Evolutionary conservation across 768 basidiomycete genomes (phyloP).

Genomic region (Tylopilus cervinicoccineus): DNA sequence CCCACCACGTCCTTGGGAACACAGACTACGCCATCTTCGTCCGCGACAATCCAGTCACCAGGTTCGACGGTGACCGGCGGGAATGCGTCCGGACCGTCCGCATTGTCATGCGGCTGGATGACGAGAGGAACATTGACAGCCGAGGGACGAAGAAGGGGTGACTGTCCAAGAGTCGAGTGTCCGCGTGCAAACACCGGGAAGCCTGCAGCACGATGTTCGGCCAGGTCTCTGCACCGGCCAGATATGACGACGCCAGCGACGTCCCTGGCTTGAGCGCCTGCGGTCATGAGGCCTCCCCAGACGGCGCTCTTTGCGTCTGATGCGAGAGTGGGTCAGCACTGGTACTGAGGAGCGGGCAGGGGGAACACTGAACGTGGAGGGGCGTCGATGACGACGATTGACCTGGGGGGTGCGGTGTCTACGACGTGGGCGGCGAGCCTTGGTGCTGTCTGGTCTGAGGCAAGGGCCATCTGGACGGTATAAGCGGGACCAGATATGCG

Average conservation of each 20-base stretch:
- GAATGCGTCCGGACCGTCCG: conserved; percentile 39
- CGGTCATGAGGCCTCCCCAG: conserved; percentile 92
- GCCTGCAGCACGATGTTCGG: conserved; percentile 62
- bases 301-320: conserved; percentile 74
- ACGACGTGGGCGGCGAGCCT: conserved; percentile 74
- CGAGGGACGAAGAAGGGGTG: conserved; percentile 77
- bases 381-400: conserved; percentile 69
- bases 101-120: conserved; percentile 35
- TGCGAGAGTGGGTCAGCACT: not conserved
- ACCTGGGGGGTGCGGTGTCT: conserved; percentile 63
- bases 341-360: conserved; percentile 2
- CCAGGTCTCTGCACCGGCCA: conserved; percentile 80
- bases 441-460: conserved; percentile 55
- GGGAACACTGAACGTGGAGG: conserved; percentile 55
- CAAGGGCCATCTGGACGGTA: conserved; percentile 78
- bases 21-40: conserved; percentile 86
- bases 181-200: conserved; percentile 85
- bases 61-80: conserved; percentile 58
- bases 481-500: conserved; percentile 76
- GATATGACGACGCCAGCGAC: conserved; percentile 77
- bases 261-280: conserved; percentile 70
- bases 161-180: conserved; percentile 82
- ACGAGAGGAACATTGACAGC: conserved; percentile 64
- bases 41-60: conserved; percentile 82
- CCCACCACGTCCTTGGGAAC: conserved; percentile 54